Conservation (phyloP, 2,329 filamentous ascomycete species). For the Huntiella abstrusa region DNA sequence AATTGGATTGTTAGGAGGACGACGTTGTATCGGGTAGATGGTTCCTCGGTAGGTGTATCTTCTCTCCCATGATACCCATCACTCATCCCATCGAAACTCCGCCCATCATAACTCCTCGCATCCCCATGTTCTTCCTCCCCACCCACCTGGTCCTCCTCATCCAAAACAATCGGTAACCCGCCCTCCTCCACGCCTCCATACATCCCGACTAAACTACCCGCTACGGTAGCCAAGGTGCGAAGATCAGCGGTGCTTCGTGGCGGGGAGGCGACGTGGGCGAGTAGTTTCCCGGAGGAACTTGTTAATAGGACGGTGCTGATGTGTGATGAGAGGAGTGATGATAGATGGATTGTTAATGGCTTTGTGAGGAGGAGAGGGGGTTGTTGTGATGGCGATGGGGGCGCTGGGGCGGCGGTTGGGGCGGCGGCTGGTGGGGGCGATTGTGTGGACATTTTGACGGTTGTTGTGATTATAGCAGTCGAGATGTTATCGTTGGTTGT, state of each 20-base stretch:
- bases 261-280: conserved; percentile 39
- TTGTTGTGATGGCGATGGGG: conserved; percentile 21
- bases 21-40: too few species aligned
- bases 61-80: too few species aligned
- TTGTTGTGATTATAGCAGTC: not conserved
- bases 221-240: conserved; percentile 44
- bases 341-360: conserved; percentile 42
- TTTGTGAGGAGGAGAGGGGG: conserved; percentile 46
- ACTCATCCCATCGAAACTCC: too few species aligned
- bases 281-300: conserved; percentile 41
- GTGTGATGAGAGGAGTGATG: conserved; percentile 35
- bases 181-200: conserved; percentile 19
- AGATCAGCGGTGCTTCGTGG: conserved; percentile 34
- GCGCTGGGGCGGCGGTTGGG: conserved; percentile 20
- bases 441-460: conserved; percentile 12
- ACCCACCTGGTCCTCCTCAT: conserved; percentile 17
- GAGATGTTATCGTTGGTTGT: too few species aligned
- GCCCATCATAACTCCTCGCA: conserved; percentile 2
- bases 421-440: conserved; percentile 19
- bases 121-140: conserved; percentile 15
- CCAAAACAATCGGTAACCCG: conserved; percentile 20
- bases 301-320: conserved; percentile 42
- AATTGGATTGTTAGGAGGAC: conserved; percentile 35
- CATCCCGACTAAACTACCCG: conserved; percentile 34
- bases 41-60: too few species aligned